Evolutionary conservation across 495 filamentous ascomycete species (phyloP).

Genomic region (Cryomyces minteri): DNA sequence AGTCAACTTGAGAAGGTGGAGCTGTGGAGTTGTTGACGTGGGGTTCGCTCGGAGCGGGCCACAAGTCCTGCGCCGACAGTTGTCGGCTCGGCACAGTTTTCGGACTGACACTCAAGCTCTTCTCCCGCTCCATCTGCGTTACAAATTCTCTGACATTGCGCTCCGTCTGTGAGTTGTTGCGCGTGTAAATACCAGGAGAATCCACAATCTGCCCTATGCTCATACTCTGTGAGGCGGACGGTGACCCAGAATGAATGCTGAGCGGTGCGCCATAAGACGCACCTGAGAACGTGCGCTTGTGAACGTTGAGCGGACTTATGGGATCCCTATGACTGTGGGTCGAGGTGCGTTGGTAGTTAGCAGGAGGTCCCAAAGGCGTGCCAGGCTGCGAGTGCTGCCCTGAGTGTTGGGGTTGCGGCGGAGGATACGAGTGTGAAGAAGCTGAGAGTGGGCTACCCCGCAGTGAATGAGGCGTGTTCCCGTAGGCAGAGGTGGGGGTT

Average conservation of each 20-base stretch:
- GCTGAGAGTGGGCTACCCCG: no score
- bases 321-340: slow-evolving; percentile 29
- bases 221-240: slow-evolving; percentile 4
- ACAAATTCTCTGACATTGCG: slow-evolving; percentile 1
- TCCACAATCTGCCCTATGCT: slow-evolving; percentile 10
- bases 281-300: slow-evolving; percentile 8
- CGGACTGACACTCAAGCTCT: slow-evolving; percentile 11
- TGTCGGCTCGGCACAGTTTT: slow-evolving; percentile 4
- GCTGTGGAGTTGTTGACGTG: not conserved
- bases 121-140: slow-evolving; percentile 6
- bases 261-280: not conserved
- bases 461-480: no score
- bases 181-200: not conserved
- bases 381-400: slow-evolving; percentile 34
- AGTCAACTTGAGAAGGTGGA: no score
- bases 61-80: not conserved
- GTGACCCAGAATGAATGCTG: not conserved
- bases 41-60: not conserved
- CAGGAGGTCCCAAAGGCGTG: slow-evolving; percentile 34
- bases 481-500: no score
- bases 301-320: slow-evolving; percentile 13
- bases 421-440: no score
- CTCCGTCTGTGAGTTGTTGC: no score
- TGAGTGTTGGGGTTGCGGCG: not conserved
- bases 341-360: slow-evolving; percentile 25